Evolutionary conservation across 129 eudicot genomes (phyloP).

Genomic region (Pseudognaphalium luteoalbum): DNA sequence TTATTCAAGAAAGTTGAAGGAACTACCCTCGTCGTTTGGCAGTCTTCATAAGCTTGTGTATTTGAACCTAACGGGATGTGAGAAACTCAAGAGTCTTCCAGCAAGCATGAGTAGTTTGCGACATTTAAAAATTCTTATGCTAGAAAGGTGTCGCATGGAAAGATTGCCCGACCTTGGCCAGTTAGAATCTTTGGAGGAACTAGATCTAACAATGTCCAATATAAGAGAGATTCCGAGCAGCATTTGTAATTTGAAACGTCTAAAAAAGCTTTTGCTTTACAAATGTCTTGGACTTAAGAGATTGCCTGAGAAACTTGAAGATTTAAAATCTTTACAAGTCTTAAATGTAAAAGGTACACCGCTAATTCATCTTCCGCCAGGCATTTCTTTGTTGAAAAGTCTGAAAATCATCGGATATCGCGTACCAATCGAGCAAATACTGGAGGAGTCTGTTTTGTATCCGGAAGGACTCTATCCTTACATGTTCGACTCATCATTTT

Average conservation of each 20-base stretch:
- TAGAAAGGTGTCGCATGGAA: neutral
- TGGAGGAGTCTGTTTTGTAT: neutral
- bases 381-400: neutral
- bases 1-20: neutral
- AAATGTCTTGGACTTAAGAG: neutral
- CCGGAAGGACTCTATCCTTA: neutral
- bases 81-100: neutral
- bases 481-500: neutral
- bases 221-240: neutral
- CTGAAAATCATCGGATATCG: constrained; percentile 3
- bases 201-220: neutral
- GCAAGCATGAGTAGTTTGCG: neutral
- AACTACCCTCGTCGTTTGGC: neutral
- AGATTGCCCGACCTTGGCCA: neutral
- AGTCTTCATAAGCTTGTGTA: neutral
- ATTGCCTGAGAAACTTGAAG: neutral
- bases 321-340: neutral
- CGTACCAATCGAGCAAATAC: neutral
- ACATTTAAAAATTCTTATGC: neutral
- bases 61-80: neutral
- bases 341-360: neutral
- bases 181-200: neutral
- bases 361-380: neutral
- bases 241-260: neutral
- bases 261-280: neutral